Conservation (phyloP, 2,329 filamentous ascomycete species). For the Mollisia scopiformis region DNA sequence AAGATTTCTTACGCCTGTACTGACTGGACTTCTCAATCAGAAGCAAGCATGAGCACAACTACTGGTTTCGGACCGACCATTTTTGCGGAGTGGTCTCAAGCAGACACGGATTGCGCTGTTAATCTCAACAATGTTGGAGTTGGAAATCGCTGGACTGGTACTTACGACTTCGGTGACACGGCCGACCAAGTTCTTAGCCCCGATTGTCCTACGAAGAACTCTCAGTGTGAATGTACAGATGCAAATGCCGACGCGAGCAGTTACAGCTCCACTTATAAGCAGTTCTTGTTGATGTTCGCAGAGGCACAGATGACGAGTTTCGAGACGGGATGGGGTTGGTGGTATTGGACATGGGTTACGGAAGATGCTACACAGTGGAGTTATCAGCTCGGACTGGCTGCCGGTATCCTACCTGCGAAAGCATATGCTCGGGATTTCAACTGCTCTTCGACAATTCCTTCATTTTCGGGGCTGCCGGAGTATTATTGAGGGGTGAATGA, state of each 20-base stretch:
- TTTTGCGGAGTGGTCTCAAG: slow-evolving; percentile 96
- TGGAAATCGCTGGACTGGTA: slow-evolving; percentile 92
- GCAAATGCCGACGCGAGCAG: slow-evolving; percentile 74
- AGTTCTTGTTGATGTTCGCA: slow-evolving; percentile 86
- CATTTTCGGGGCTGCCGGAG: slow-evolving; percentile 56
- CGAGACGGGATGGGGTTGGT: slow-evolving; percentile 94
- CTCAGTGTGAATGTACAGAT: slow-evolving; percentile 69
- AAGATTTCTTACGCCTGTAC: slow-evolving; percentile 88
- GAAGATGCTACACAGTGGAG: slow-evolving; percentile 90
- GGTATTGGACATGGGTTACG: slow-evolving; percentile 99
- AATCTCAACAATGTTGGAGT: slow-evolving; percentile 88
- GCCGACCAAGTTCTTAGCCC: slow-evolving; percentile 62
- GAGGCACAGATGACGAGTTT: slow-evolving; percentile 96
- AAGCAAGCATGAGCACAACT: slow-evolving; percentile 69
- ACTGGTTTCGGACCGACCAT: slow-evolving; percentile 92
- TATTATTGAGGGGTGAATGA: slow-evolving; percentile 43
- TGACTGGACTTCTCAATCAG: slow-evolving; percentile 82
- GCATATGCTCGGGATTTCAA: slow-evolving; percentile 73
- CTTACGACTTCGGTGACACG: slow-evolving; percentile 69
- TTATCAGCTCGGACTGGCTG: slow-evolving; percentile 77
- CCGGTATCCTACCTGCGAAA: slow-evolving; percentile 78
- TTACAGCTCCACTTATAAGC: slow-evolving; percentile 78
- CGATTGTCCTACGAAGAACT: slow-evolving; percentile 72
- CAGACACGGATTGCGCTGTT: slow-evolving; percentile 89
- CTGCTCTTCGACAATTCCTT: slow-evolving; percentile 59